Conservation (phyloP, 306 rosid genomes). For the Begonia fuchsioides region DNA sequence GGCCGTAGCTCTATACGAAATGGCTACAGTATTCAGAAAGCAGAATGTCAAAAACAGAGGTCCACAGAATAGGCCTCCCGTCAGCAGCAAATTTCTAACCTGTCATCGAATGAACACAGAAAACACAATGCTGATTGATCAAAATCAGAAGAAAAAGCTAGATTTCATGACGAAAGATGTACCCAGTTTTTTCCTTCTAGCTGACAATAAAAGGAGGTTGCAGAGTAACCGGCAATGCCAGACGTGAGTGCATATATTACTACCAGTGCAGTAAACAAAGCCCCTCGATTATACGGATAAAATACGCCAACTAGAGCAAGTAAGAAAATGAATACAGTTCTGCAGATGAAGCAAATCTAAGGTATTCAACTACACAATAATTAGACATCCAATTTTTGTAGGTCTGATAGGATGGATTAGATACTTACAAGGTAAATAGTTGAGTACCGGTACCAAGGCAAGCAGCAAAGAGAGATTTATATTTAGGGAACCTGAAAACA, state of each 20-base stretch:
- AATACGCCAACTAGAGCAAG: conserved; percentile 67
- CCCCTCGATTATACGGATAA: conserved; percentile 40
- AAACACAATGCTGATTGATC: conserved; percentile 11
- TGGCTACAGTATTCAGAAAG: conserved; percentile 90
- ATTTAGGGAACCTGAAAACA: conserved; percentile 71
- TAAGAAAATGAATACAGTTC: conserved; percentile 71
- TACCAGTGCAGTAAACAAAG: conserved; percentile 47
- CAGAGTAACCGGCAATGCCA: conserved; percentile 26
- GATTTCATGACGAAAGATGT: conserved; percentile 8
- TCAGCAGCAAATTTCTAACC: conserved; percentile 73
- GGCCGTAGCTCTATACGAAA: conserved; percentile 75
- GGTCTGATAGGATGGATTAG: no score
- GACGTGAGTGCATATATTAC: conserved; percentile 58
- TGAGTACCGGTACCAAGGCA: conserved; percentile 86
- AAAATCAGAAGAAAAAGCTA: conserved; percentile 6
- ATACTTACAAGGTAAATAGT: conserved; percentile 67
- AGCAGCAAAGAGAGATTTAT: conserved; percentile 66
- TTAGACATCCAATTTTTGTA: no score
- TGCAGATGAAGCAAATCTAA: no score
- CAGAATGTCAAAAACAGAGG: conserved; percentile 78
- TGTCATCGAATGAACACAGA: no score
- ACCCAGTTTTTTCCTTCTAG: conserved; percentile 86
- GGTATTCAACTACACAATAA: no score
- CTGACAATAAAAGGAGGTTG: conserved; percentile 78
- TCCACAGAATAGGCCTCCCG: conserved; percentile 88